Evolutionary conservation across 2,329 filamentous ascomycete species (phyloP), one percentile per base, ranked within the genome.

Genomic region (Diaporthe sp.): DNA sequence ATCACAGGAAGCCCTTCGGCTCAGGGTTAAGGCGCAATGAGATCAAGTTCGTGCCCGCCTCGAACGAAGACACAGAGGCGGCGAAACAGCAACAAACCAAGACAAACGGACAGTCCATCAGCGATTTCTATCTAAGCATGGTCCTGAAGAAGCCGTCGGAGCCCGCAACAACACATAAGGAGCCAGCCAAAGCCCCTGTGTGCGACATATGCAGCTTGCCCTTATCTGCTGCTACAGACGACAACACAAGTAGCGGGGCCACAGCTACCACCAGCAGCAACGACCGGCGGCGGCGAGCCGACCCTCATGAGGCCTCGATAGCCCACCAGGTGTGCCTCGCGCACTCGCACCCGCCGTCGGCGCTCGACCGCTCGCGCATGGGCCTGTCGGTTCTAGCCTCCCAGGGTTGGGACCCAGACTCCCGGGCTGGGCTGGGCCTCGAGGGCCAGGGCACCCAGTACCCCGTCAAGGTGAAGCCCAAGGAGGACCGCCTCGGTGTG

Each of bases 391-490:
- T 93, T 37, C 87, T 96, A 42, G 86, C 90, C 70, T 86, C 89
- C 0, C 89, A 93, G 74, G 94, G 94, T 37, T 96, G 93, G 91
- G 92, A 96, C 78, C 92, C 93, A 0, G 94, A 96, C 82, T 86
- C 90, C 37, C 86, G 94, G 3, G 82, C 85, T 22, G 96, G 96
- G 0, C 86, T 98, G 0, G 96, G 96, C 0, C 89, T 89, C 13
- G 84, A 85, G 2, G 92, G 93, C 0, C 90, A 93, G 77, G 96
- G 96, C 4, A 92, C 94, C 75, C 87, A 92, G 53, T 92, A 92
- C 77, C 96, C 96, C 1, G 87, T 98, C 76, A 95, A 95, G 80
- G 85, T 90, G 1, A 89, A 87, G 74, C 85, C 89, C 71, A 98
- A 98, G 83, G 89, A 92, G 56, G 91, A 96, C 80, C 95, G 89